A percentile compares a stretch with the other conserved stretches of the same genome.
These are phyloP conservation scores for Aurantiochytrium sp. DNA, from an alignment of 108 stramenopile genomes.

Conservation along the genomic window DNA sequence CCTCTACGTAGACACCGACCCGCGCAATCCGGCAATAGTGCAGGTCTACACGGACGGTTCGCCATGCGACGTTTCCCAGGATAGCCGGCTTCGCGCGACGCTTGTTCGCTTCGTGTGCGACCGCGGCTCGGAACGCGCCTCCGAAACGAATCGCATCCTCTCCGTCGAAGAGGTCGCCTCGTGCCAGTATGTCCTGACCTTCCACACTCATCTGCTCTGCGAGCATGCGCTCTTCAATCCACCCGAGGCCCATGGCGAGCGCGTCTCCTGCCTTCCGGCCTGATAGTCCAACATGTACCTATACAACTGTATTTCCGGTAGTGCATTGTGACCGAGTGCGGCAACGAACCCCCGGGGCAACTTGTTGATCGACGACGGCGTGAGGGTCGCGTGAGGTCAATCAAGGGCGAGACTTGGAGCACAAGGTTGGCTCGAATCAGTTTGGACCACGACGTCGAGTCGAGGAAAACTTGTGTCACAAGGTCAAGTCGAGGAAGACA, in stretches of 20 bases:
- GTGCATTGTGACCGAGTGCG: no score
- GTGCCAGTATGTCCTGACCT: not conserved
- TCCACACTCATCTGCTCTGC: constrained; percentile 5
- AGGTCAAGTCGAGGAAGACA: no score
- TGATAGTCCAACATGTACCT: not conserved
- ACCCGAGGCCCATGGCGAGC: not conserved
- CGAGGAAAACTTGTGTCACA: no score
- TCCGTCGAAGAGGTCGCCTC: not conserved
- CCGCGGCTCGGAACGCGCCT: not conserved
- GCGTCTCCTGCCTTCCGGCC: not conserved
- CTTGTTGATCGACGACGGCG: no score
- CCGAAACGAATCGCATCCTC: not conserved
- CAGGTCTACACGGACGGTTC: constrained; percentile 7
- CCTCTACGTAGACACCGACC: not conserved
- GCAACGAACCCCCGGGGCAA: no score
- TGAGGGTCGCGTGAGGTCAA: no score
- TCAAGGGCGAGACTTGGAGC: no score
- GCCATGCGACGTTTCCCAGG: not conserved
- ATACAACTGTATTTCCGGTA: no score
- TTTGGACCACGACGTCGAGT: no score
- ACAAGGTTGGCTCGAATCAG: no score
- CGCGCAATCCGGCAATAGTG: not conserved
- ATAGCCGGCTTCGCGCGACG: not conserved
- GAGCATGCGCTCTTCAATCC: not conserved
- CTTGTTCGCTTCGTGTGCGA: not conserved